These are phyloP conservation scores for Phaeotremella skinneri DNA, from an alignment of 768 basidiomycete genomes.

Conservation along the genomic window DNA sequence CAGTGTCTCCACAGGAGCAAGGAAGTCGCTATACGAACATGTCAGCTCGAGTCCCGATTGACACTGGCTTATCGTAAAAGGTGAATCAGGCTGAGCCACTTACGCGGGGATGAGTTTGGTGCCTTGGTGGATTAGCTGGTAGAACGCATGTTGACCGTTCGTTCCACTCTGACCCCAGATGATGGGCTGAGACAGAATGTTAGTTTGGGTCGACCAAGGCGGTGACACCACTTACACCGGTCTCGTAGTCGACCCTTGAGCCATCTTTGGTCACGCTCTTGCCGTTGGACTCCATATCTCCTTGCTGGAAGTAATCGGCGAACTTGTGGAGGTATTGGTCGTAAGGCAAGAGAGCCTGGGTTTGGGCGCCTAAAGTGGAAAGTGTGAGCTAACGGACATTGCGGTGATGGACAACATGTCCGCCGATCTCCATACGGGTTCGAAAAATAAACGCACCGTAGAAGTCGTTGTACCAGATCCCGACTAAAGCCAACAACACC, in stretches of 20 bases:
- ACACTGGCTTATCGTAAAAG: neutral
- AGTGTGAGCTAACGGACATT: neutral
- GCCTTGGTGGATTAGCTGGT: constrained; percentile 68
- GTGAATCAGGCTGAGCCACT: constrained; percentile 7
- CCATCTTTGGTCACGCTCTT: constrained; percentile 95
- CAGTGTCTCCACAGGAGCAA: constrained; percentile 48
- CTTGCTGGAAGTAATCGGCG: constrained; percentile 99
- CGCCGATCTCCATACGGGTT: neutral
- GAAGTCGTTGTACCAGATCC: constrained; percentile 99
- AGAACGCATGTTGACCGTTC: constrained; percentile 99
- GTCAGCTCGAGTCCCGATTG: constrained; percentile 52
- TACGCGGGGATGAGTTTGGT: constrained; percentile 53
- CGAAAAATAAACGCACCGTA: constrained; percentile 59
- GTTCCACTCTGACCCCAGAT: constrained; percentile 99
- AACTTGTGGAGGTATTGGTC: constrained; percentile 99
- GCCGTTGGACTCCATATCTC: constrained; percentile 99
- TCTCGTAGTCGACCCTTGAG: constrained; percentile 89
- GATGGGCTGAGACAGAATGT: constrained; percentile 69
- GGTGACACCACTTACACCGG: constrained; percentile 64
- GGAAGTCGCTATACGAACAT: constrained; percentile 51
- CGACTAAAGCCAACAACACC: constrained; percentile 80
- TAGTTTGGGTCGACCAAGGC: neutral
- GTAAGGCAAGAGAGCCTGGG: constrained; percentile 90
- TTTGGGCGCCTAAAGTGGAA: constrained; percentile 68
- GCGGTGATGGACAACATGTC: no score